phyloP scores from a whole-genome alignment of 2,329 filamentous ascomycete species.

The Xylaria sp. region DNA sequence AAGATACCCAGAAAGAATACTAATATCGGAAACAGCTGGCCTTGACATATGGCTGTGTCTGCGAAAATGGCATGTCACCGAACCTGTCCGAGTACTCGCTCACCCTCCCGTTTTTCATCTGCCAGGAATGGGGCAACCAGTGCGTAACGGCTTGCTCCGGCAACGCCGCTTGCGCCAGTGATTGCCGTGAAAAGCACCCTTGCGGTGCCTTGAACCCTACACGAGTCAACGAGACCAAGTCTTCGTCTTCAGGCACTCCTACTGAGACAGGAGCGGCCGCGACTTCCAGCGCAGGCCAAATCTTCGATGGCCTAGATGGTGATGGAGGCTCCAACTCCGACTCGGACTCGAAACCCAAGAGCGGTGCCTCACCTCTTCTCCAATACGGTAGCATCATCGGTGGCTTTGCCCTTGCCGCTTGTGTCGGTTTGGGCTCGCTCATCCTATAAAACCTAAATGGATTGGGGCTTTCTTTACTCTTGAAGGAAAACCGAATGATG shows the following conservation, averaged over 20 bases:
- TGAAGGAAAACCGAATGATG: background rate
- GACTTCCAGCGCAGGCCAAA: conserved; percentile 37
- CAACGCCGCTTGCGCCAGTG: conserved; percentile 62
- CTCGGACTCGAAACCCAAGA: conserved; percentile 19
- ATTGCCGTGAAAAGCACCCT: conserved; percentile 69
- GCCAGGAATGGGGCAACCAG: conserved; percentile 72
- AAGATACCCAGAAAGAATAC: background rate
- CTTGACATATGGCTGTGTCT: conserved; percentile 75
- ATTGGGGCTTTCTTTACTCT: background rate
- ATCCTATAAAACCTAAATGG: conserved; percentile 15
- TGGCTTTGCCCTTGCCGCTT: conserved; percentile 19
- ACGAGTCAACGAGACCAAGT: conserved; percentile 60
- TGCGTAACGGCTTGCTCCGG: conserved; percentile 64
- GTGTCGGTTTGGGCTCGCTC: conserved; percentile 24
- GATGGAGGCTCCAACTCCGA: conserved; percentile 15
- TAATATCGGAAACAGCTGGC: conserved; percentile 49
- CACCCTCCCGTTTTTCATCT: conserved; percentile 79
- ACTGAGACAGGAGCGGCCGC: conserved; percentile 45
- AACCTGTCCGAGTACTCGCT: conserved; percentile 79
- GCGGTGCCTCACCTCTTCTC: conserved; percentile 16
- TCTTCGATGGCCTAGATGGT: conserved; percentile 47
- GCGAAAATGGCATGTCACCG: conserved; percentile 67
- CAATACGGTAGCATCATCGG: conserved; percentile 26
- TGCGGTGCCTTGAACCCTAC: conserved; percentile 73
- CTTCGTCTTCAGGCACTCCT: conserved; percentile 47